Evolutionary conservation across 2,329 filamentous ascomycete genomes (phyloP), one percentile per base, ranked within the genome.

Genomic region (Aspergillus niger): DNA sequence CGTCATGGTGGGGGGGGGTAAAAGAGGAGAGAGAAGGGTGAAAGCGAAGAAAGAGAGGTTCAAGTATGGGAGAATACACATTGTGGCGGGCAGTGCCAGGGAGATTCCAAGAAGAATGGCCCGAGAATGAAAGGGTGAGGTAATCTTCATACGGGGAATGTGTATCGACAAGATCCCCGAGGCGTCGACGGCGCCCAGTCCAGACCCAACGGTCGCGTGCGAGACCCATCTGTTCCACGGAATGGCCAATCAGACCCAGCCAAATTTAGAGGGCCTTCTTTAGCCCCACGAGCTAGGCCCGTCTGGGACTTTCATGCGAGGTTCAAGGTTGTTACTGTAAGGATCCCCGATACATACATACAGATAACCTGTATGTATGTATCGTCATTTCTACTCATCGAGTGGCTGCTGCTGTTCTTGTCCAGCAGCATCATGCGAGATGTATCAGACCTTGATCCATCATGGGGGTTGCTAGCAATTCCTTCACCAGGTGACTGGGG

Each of bases 141-240:
- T 50, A 50, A 50, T 50, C 47, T 50, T 50, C 47, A 50, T 50
- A 50, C 47, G 15, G 26, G 24, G 26, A 10, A 28, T 11, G n/a
- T 22, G 17, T 44, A 44, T 22, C 41, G 44, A 49, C 44, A 49
- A 49, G 44, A 49, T 49, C 44, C 44, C 44, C 44, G 44, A 43
- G 41, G 20, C 36, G 49, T 51, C 55, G 48, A 57, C 55, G 48
- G 55, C 55, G 48, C 30, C 55, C 20, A 61, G 59, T 58, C 55
- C 59, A 61, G 55, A 58, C 55, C 44, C 57, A 61, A 58, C 50
- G 41, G 50, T 58, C 38, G 50, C 50, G 26, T 58, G 59, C 20
- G 43, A 57, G 55, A 54, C 44, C 59, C 50, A 58, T 52, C 36
- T 20, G 39, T 47, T 48, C 17, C 24, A 38, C 24, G 30, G 30